A percentile compares a stretch with the other conserved stretches of the same genome.
Conservation (phyloP, 306 rosid species). For the Sesbania bispinosa region DNA sequence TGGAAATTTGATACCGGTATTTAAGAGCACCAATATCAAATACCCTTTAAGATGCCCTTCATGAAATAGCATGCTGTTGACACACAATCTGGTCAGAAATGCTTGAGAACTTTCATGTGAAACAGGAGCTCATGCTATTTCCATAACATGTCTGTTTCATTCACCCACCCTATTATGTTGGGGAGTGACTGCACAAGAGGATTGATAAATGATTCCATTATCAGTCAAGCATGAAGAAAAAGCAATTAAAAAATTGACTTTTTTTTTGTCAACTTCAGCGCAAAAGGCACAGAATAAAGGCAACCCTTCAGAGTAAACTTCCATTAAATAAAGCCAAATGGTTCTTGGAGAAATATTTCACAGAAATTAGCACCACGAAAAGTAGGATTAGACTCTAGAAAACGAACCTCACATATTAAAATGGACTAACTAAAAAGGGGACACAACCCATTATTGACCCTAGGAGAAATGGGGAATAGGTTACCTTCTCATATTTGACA, state of each 20-base stretch:
- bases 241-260: background rate
- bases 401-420: background rate
- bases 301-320: background rate
- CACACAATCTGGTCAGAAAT: background rate
- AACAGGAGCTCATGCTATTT: background rate
- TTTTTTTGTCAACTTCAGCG: background rate
- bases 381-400: background rate
- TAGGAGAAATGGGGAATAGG: background rate
- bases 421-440: background rate
- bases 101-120: slow-evolving; percentile 9
- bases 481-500: background rate
- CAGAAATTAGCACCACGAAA: background rate
- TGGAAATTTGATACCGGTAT: background rate
- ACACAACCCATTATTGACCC: background rate
- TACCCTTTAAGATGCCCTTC: background rate
- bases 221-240: background rate
- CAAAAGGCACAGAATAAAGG: background rate
- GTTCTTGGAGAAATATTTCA: background rate
- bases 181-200: background rate
- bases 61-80: background rate
- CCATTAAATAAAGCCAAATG: background rate
- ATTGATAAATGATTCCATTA: background rate
- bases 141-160: background rate
- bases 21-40: background rate
- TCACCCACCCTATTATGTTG: background rate